Evolutionary conservation across 495 filamentous ascomycete genomes (phyloP).

Genomic region (Antarctomyces pellizariae): DNA sequence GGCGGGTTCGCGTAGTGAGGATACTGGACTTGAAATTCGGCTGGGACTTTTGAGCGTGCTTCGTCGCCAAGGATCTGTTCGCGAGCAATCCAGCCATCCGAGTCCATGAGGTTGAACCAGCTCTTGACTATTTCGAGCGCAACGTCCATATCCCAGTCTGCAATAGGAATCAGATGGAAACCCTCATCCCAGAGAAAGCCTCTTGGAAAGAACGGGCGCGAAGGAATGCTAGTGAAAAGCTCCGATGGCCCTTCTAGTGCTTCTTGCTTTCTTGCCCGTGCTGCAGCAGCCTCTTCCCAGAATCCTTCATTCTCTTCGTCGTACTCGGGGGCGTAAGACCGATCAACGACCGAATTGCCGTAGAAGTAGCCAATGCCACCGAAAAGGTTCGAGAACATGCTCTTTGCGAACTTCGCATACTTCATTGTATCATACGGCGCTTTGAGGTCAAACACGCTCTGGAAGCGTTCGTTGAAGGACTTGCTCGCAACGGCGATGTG

Average conservation of each 20-base stretch:
- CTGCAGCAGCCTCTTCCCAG: slow-evolving; percentile 69
- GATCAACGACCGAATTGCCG: slow-evolving; percentile 66
- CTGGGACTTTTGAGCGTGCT: slow-evolving; percentile 82
- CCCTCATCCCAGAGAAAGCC: slow-evolving; percentile 98
- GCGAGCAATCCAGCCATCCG: slow-evolving; percentile 91
- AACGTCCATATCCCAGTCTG: slow-evolving; percentile 84
- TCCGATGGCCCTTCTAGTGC: slow-evolving; percentile 63
- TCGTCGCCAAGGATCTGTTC: slow-evolving; percentile 93
- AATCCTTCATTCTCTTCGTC: slow-evolving; percentile 94
- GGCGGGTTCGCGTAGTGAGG: slow-evolving; percentile 96
- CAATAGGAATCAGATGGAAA: slow-evolving; percentile 79
- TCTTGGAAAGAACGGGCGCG: slow-evolving; percentile 83
- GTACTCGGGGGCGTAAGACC: slow-evolving; percentile 74
- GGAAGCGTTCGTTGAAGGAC: slow-evolving; percentile 52
- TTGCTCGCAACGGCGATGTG: slow-evolving; percentile 40
- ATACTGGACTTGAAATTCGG: slow-evolving; percentile 91
- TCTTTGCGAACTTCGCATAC: slow-evolving; percentile 61
- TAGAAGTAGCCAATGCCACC: slow-evolving; percentile 94
- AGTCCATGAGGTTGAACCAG: slow-evolving; percentile 91
- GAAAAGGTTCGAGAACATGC: slow-evolving; percentile 82
- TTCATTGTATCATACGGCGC: slow-evolving; percentile 50
- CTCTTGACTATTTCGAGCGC: slow-evolving; percentile 80
- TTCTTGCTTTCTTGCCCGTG: slow-evolving; percentile 38
- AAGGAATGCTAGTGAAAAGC: slow-evolving; percentile 83
- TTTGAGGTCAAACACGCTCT: slow-evolving; percentile 44